Evolutionary conservation across 352 stramenopile genomes (phyloP).

Genomic region (Phytophthora colocasiae): DNA sequence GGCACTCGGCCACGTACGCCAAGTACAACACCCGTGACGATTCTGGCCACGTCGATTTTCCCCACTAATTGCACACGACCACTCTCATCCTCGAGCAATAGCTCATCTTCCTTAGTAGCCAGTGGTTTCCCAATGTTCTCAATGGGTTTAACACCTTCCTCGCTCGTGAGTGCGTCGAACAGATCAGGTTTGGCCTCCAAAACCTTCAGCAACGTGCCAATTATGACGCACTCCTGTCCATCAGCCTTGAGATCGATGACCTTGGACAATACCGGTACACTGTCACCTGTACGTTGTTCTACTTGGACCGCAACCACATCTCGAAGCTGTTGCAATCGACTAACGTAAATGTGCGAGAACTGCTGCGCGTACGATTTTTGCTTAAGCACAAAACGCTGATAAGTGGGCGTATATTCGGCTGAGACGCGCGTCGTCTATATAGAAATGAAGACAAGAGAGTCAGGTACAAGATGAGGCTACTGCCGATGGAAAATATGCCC

Average conservation of each 20-base stretch:
- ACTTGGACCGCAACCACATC: slow-evolving; percentile 59
- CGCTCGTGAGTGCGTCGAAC: slow-evolving; percentile 78
- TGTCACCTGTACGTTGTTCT: slow-evolving; percentile 27
- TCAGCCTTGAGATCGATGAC: slow-evolving; percentile 82
- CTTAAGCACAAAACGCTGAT: slow-evolving; percentile 85
- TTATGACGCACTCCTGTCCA: slow-evolving; percentile 71
- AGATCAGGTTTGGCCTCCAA: slow-evolving; percentile 80
- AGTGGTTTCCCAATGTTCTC: slow-evolving; percentile 44
- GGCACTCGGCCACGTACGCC: slow-evolving; percentile 69
- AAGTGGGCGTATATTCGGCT: slow-evolving; percentile 51
- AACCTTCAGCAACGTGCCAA: slow-evolving; percentile 88
- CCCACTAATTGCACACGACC: slow-evolving; percentile 81
- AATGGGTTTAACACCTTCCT: slow-evolving; percentile 59
- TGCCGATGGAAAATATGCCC: no score
- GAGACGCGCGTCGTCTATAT: slow-evolving; percentile 45
- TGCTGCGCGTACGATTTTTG: slow-evolving; percentile 89
- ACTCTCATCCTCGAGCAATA: slow-evolving; percentile 91
- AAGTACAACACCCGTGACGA: slow-evolving; percentile 83
- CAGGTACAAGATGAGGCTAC: slow-evolving; percentile 12
- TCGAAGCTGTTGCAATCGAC: slow-evolving; percentile 75
- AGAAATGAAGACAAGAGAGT: slow-evolving; percentile 13
- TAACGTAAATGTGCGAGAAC: slow-evolving; percentile 93
- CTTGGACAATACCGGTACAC: slow-evolving; percentile 60
- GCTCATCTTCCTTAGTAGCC: slow-evolving; percentile 72
- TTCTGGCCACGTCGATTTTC: slow-evolving; percentile 49